phyloP scores from a whole-genome alignment of 1,284 basidiomycete species.

The Malassezia obtusa region DNA sequence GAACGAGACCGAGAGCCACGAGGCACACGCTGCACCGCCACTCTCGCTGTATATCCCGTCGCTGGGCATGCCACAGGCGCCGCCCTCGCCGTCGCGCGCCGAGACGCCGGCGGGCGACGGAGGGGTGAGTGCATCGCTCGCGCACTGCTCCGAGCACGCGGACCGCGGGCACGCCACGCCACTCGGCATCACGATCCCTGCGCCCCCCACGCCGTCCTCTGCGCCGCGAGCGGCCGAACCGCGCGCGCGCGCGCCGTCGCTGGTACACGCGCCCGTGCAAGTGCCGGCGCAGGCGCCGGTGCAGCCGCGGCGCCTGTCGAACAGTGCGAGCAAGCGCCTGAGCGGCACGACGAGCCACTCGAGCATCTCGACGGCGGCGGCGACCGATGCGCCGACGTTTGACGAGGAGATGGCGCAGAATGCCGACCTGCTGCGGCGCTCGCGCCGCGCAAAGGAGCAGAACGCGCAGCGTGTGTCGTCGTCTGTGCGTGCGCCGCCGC shows the following conservation, averaged over 20 bases:
- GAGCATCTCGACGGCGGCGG: not conserved
- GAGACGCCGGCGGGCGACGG: not conserved
- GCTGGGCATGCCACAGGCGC: not conserved
- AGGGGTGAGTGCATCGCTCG: not conserved
- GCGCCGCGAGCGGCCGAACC: not conserved
- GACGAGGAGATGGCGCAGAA: conserved; percentile 44
- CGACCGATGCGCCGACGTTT: conserved; percentile 17
- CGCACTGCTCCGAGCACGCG: not conserved
- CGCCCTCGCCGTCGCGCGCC: not conserved
- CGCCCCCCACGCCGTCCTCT: not conserved
- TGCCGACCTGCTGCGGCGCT: conserved; percentile 34
- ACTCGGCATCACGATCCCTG: not conserved
- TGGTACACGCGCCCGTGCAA: too few relatives aligned
- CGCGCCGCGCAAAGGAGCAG: conserved; percentile 36
- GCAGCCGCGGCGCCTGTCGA: too few relatives aligned
- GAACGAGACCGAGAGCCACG: not conserved
- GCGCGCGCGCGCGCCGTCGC: too few relatives aligned
- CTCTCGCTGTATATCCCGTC: not conserved
- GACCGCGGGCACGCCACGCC: not conserved
- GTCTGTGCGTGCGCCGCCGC: conserved; percentile 5
- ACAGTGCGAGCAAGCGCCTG: not conserved
- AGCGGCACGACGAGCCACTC: not conserved
- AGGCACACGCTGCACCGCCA: not conserved
- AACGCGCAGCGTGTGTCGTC: not conserved
- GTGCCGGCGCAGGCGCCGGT: too few relatives aligned